Evolutionary conservation across 2,329 filamentous ascomycete species (phyloP), one percentile per base, ranked within the genome.

Genomic region (Colletotrichum scovillei): DNA sequence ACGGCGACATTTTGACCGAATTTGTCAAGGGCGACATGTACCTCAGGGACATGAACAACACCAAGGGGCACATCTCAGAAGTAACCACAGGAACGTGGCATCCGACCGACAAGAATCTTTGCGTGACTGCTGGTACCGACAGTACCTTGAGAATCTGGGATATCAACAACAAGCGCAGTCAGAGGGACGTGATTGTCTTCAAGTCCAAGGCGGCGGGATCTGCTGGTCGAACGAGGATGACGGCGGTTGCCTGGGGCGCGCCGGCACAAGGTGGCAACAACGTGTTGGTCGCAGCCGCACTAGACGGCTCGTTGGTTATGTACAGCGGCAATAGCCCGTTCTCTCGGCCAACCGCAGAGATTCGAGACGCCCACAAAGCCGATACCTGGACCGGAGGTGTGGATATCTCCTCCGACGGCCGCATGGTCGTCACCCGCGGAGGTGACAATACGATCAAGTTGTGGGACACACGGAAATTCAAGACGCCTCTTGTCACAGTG

Each of bases 11-110:
- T 8, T 78, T 97, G 62, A 92, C 93, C 1, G 95, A 98, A 79
- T 98, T 98, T 76, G 93, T 95, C 77, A 99, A 99, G 84, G 97
- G 97, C 58, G 97, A 99, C 81, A 98, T 98, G 95, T 99, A 99
- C 79, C 85, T 99, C 76, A 90, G 96, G 67, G 97, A 99, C 81
- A 97, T 98, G 93, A 91, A 98, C 83, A 95, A 98, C 81, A 99
- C 97, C 5, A 98, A 98, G 81, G 97, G 97, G 1, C 97, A 99
- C 83, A 92, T 98, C 65, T 95, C 95, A 4, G 97, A 98, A 82
- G 90, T 98, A 53, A 95, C 95, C 4, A 93, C 92, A 26, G 96
- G 94, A 26, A 93, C 93, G 52, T 99, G 97, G 97, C 94, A 96
- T 82, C 97, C 97, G 0, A 92, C 92, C 2, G 92, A 98, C 80